Evolutionary conservation across 768 basidiomycete species (phyloP), one percentile per base, ranked within the genome.

Genomic region (Lactifluus volemus): DNA sequence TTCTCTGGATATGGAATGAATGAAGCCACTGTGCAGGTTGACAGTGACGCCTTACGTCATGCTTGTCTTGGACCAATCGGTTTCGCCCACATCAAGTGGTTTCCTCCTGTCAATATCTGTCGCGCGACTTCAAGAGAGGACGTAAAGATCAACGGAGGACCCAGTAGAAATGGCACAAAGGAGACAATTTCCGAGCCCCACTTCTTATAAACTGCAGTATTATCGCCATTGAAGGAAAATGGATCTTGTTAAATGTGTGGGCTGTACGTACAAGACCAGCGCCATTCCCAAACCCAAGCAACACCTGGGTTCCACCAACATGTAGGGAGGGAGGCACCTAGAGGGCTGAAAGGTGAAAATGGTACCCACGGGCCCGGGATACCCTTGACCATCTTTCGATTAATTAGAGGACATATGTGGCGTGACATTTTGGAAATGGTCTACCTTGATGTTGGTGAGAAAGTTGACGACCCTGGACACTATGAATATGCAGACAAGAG

Each of bases 61-160:
- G 9, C 7, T 19, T 38, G 19, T 21, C 29, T 41, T 34, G 8
- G 59, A 15, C 29, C 52, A 47, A 50, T 56, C 12, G 14, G 63
- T 47, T 67, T 68, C 42, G 60, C 50, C 67, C 66, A 68, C 6
- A 52, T 38, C 19, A 38, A 52, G 21, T 52, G 51, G 3, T 25
- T 15, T 38, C 38, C 51, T 29, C 51, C 51, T 6, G 38, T 10
- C 5, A 52, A 19, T 25, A 39, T 15, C 29, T 52, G 51, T 39
- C 51, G 51, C 7, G 36, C 10, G 51, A 39, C 51, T 25, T 52
- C 51, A 5, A 52, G 51, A 39, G 36, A 39, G 6, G 36, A 52
- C 21, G 51, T 52, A 52, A 39, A 52, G 19, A 52, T 39, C 11
- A 39, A 11, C 5, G 51, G 11, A 14, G 51, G 51, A 25, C 51